Evolutionary conservation across 2,329 filamentous ascomycete genomes (phyloP).

Genomic region (Fusarium scirpi): DNA sequence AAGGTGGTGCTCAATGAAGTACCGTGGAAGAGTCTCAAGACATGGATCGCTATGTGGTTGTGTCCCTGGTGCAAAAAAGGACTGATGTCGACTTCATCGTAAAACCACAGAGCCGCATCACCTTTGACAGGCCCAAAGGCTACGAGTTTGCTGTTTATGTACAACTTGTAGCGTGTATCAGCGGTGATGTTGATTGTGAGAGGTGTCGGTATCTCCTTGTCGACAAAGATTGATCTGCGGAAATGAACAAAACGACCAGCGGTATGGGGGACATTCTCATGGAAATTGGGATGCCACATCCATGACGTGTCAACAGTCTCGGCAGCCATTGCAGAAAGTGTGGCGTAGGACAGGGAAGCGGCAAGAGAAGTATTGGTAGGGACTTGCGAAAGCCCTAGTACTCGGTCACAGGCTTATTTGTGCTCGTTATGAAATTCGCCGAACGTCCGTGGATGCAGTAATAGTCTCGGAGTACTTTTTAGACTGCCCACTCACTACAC

Average conservation of each 20-base stretch:
- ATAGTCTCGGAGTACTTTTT: no score
- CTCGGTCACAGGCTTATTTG: neutral
- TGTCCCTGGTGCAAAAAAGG: neutral
- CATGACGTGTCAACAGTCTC: conserved; percentile 7
- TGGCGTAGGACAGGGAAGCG: neutral
- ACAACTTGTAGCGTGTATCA: neutral
- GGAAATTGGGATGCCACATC: conserved; percentile 2
- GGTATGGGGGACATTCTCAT: neutral
- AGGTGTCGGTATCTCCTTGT: accelerated
- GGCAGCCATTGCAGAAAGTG: neutral
- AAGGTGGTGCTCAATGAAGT: no score
- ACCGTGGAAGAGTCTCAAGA: neutral
- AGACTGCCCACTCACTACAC: no score
- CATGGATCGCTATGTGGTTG: neutral
- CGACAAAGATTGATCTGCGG: neutral
- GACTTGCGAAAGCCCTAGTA: neutral
- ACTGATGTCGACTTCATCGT: neutral
- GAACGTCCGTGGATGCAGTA: neutral
- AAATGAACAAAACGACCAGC: conserved; percentile 7
- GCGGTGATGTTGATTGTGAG: neutral
- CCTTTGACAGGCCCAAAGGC: neutral
- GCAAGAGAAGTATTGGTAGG: neutral
- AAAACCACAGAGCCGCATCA: neutral
- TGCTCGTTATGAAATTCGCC: neutral
- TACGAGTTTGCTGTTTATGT: neutral